phyloP scores from a whole-genome alignment of 1,139 yeast species.

The Sugiyamaella novakii region DNA sequence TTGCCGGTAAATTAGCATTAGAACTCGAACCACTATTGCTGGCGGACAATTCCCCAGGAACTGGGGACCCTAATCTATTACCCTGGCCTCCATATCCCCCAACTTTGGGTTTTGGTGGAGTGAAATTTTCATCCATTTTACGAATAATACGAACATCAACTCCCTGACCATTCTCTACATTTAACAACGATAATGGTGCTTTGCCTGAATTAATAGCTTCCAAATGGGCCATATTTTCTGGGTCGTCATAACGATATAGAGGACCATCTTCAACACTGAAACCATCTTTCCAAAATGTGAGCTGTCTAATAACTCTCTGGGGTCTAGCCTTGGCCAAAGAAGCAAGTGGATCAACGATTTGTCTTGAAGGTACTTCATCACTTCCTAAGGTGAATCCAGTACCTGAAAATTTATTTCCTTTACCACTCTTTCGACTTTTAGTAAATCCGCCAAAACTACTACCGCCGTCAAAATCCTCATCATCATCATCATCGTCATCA shows the following conservation, averaged over 20 bases:
- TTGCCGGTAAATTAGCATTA: slow-evolving; percentile 34
- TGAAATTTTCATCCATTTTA: slow-evolving; percentile 78
- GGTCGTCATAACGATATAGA: slow-evolving; percentile 86
- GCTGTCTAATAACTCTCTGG: slow-evolving; percentile 50
- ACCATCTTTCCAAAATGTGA: slow-evolving; percentile 96
- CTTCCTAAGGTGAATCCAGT: slow-evolving; percentile 83
- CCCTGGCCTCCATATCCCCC: slow-evolving; percentile 85
- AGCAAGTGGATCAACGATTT: slow-evolving; percentile 29
- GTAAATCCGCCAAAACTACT: slow-evolving; percentile 17
- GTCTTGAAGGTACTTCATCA: slow-evolving; percentile 33
- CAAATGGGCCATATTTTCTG: slow-evolving; percentile 73
- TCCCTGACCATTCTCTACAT: slow-evolving; percentile 87
- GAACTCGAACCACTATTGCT: slow-evolving; percentile 14
- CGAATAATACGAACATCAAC: slow-evolving; percentile 91
- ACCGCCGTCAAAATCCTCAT: slow-evolving; percentile 44
- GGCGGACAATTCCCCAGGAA: slow-evolving; percentile 60
- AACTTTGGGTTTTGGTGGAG: slow-evolving; percentile 64
- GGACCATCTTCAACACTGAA: slow-evolving; percentile 93
- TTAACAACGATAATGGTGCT: slow-evolving; percentile 84
- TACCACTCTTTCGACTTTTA: slow-evolving; percentile 24
- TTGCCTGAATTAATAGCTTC: slow-evolving; percentile 84
- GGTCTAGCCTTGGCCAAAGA: slow-evolving; percentile 30
- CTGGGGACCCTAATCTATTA: slow-evolving; percentile 87
- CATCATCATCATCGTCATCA: slow-evolving; percentile 40
- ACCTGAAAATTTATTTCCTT: slow-evolving; percentile 56